phyloP scores from a whole-genome alignment of 2,329 filamentous ascomycete genomes.

The Curvularia eragrostidis region DNA sequence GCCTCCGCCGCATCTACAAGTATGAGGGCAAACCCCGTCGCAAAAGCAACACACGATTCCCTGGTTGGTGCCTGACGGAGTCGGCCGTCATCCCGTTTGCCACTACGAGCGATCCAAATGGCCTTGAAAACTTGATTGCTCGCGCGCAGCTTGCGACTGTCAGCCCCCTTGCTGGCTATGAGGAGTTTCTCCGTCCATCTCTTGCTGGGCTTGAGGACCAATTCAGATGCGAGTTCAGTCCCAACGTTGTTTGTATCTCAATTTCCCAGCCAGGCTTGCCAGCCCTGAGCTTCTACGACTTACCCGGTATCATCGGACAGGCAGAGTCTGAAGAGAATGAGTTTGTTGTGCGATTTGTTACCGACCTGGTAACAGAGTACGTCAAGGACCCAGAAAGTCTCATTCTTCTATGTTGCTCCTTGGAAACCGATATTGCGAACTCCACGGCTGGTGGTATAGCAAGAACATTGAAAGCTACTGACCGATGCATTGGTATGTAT shows the following conservation, averaged over 20 bases:
- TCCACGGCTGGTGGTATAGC: conserved; percentile 71
- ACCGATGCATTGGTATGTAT: conserved; percentile 48
- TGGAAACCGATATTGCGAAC: conserved; percentile 79
- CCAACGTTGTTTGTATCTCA: conserved; percentile 79
- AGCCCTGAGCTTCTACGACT: conserved; percentile 81
- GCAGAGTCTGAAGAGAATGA: conserved; percentile 56
- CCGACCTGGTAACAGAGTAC: conserved; percentile 73
- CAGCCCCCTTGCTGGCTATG: conserved; percentile 65
- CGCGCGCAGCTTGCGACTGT: conserved; percentile 81
- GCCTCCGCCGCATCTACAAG: conserved; percentile 68
- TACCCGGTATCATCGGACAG: conserved; percentile 81
- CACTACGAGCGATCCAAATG: conserved; percentile 63
- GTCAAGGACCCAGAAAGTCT: conserved; percentile 73
- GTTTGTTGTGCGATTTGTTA: conserved; percentile 72
- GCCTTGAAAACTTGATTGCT: conserved; percentile 71
- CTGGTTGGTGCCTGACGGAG: conserved; percentile 64
- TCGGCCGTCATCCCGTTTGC: conserved; percentile 64
- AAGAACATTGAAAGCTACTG: conserved; percentile 48
- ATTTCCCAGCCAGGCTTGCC: conserved; percentile 75
- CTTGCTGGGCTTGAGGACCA: neutral
- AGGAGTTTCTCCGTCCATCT: conserved; percentile 44
- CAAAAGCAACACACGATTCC: conserved; percentile 62
- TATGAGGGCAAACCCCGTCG: conserved; percentile 54
- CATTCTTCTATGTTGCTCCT: conserved; percentile 77
- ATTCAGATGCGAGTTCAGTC: conserved; percentile 73